A percentile compares a stretch with the other conserved stretches of the same genome.
phyloP scores from a whole-genome alignment of 768 basidiomycete genomes.

The Phaeotremella fagi region DNA sequence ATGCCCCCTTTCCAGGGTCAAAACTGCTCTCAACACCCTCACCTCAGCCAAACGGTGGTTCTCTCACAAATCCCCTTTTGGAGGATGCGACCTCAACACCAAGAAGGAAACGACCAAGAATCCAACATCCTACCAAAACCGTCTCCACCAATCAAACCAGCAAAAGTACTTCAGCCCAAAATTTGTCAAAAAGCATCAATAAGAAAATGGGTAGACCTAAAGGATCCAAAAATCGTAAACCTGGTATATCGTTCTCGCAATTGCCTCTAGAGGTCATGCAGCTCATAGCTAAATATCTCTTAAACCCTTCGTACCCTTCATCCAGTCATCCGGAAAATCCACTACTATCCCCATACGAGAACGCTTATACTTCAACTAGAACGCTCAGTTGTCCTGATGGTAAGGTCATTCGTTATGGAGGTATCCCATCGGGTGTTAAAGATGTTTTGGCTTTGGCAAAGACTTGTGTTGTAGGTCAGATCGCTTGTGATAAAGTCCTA shows the following conservation, averaged over 20 bases:
- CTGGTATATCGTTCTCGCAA: not conserved
- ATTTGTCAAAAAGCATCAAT: no score
- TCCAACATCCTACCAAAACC: no score
- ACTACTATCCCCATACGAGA: not conserved
- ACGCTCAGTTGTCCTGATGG: not conserved
- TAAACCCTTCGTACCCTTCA: not conserved
- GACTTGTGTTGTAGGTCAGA: conserved; percentile 3
- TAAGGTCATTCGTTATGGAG: conserved; percentile 2
- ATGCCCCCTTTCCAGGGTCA: no score
- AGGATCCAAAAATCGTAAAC: no score
- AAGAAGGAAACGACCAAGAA: no score
- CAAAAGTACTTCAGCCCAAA: no score
- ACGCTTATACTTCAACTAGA: not conserved
- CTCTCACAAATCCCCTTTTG: no score
- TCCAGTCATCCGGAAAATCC: not conserved
- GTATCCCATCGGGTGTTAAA: conserved; percentile 1
- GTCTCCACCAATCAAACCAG: no score
- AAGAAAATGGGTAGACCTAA: no score
- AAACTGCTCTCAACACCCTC: no score
- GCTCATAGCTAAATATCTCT: not conserved
- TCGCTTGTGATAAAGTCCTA: not conserved
- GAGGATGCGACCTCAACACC: no score
- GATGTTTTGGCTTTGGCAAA: conserved; percentile 6
- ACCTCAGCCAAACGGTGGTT: no score
- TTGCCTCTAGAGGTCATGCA: not conserved